Conservation (phyloP, 352 stramenopile species). For the Blastocystis sp. region DNA sequence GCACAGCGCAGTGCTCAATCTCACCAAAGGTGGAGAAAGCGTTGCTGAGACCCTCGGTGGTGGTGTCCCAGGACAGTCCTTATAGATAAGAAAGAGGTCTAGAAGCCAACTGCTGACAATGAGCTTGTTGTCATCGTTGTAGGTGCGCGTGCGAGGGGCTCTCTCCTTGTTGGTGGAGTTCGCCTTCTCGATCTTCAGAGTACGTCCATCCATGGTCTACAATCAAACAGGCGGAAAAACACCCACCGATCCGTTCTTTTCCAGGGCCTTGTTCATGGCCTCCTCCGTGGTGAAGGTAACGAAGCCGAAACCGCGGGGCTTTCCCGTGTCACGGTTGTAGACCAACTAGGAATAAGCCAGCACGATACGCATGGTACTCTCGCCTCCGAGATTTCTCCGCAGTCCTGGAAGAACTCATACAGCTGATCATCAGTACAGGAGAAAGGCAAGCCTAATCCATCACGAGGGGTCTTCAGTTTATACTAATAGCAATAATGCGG, state of each 20-base stretch:
- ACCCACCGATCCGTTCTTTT: slow-evolving; percentile 43
- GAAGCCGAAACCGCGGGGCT: slow-evolving; percentile 47
- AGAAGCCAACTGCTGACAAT: slow-evolving; percentile 21
- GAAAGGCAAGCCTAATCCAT: slow-evolving; percentile 50
- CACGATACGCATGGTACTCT: not conserved
- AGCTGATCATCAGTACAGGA: slow-evolving; percentile 28
- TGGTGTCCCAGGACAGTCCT: slow-evolving; percentile 37
- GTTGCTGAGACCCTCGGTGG: slow-evolving; percentile 4
- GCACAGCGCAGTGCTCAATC: slow-evolving; percentile 38
- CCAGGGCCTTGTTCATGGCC: slow-evolving; percentile 43
- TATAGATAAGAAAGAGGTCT: not conserved
- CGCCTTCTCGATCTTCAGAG: slow-evolving; percentile 40
- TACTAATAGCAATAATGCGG: slow-evolving; percentile 63
- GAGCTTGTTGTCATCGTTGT: slow-evolving; percentile 64
- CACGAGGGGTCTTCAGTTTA: not conserved
- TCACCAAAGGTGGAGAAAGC: slow-evolving; percentile 49
- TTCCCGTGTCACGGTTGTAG: not conserved
- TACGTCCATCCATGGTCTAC: slow-evolving; percentile 41
- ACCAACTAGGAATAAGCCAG: slow-evolving; percentile 2
- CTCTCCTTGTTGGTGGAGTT: slow-evolving; percentile 44
- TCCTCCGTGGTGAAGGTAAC: slow-evolving; percentile 58
- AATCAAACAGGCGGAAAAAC: not conserved
- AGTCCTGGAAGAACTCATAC: slow-evolving; percentile 65
- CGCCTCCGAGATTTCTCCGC: slow-evolving; percentile 48
- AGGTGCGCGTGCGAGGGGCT: slow-evolving; percentile 18